These are phyloP conservation scores for Emydomyces testavorans DNA, from an alignment of 2,329 filamentous ascomycete species.

Conservation along the genomic window DNA sequence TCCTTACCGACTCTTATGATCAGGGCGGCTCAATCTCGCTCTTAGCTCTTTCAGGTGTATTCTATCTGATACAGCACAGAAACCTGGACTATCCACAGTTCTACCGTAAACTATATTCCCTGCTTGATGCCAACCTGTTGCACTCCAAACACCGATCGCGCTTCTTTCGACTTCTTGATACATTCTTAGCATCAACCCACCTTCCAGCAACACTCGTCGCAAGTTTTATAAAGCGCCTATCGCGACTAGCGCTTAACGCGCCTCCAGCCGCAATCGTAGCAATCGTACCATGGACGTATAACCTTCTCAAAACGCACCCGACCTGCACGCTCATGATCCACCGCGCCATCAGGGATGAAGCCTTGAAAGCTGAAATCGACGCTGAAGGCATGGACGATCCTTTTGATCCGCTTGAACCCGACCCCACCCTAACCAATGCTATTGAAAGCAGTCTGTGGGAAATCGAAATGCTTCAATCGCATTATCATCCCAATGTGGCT, in stretches of 20 bases:
- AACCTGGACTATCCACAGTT: constrained; percentile 95
- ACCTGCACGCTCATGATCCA: constrained; percentile 95
- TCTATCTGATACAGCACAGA: constrained; percentile 83
- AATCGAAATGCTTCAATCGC: constrained; percentile 74
- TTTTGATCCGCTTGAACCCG: constrained; percentile 61
- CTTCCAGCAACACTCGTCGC: constrained; percentile 81
- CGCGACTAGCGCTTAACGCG: constrained; percentile 71
- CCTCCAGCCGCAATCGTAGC: constrained; percentile 82
- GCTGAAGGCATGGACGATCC: constrained; percentile 57
- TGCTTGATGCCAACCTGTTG: constrained; percentile 72
- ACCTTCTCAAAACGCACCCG: constrained; percentile 79
- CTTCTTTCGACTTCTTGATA: constrained; percentile 86
- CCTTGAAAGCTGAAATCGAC: constrained; percentile 32
- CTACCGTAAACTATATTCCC: constrained; percentile 84
- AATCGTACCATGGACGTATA: constrained; percentile 89
- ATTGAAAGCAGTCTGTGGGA: constrained; percentile 95
- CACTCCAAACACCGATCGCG: constrained; percentile 89
- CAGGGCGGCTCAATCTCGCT: constrained; percentile 75
- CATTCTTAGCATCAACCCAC: constrained; percentile 83
- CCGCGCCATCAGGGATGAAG: constrained; percentile 39
- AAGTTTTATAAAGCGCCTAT: constrained; percentile 90
- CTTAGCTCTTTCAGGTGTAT: constrained; percentile 80
- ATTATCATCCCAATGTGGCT: constrained; percentile 95
- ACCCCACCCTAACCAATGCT: constrained; percentile 75
- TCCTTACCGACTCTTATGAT: constrained; percentile 88